A percentile compares a stretch with the other conserved stretches of the same genome.
phyloP scores from a whole-genome alignment of 1,284 basidiomycete species.

The Fomitiporia mediterranea region DNA sequence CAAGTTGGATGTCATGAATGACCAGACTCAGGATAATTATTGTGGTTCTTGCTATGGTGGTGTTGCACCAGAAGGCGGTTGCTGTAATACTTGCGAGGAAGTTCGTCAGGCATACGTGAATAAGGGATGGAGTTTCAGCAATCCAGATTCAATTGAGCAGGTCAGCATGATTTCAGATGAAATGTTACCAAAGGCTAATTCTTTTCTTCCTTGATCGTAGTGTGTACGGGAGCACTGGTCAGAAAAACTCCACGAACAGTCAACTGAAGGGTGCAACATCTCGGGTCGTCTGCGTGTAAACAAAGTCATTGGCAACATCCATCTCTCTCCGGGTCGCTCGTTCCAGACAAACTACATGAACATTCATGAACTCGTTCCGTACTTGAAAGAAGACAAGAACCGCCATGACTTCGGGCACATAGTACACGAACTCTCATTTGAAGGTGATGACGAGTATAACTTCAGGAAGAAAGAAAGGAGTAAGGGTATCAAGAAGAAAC shows the following conservation, averaged over 20 bases:
- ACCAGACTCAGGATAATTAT: conserved; percentile 59
- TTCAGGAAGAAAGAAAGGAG: conserved; percentile 56
- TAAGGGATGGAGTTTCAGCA: conserved; percentile 92
- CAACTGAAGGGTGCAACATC: conserved; percentile 92
- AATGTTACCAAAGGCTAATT: background rate
- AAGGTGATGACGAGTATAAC: conserved; percentile 78
- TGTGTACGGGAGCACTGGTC: conserved; percentile 95
- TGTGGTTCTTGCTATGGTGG: conserved; percentile 99
- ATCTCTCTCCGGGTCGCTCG: conserved; percentile 85
- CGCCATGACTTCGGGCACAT: conserved; percentile 93
- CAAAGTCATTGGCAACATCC: conserved; percentile 93
- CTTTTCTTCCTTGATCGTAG: conserved; percentile 36
- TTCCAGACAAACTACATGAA: conserved; percentile 86
- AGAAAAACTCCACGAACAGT: conserved; percentile 89
- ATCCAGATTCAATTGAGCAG: conserved; percentile 92
- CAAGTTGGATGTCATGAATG: conserved; percentile 77
- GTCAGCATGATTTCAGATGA: conserved; percentile 39
- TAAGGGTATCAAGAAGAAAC: conserved; percentile 66
- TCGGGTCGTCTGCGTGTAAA: conserved; percentile 91
- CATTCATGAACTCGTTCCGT: conserved; percentile 93
- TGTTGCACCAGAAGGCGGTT: conserved; percentile 72
- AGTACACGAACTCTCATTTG: conserved; percentile 80
- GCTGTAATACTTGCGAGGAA: conserved; percentile 96
- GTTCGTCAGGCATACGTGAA: conserved; percentile 89
- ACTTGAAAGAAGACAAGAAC: conserved; percentile 82